These are phyloP conservation scores for Tephrocybe sp. DNA, from an alignment of 768 basidiomycete genomes.

Conservation along the genomic window DNA sequence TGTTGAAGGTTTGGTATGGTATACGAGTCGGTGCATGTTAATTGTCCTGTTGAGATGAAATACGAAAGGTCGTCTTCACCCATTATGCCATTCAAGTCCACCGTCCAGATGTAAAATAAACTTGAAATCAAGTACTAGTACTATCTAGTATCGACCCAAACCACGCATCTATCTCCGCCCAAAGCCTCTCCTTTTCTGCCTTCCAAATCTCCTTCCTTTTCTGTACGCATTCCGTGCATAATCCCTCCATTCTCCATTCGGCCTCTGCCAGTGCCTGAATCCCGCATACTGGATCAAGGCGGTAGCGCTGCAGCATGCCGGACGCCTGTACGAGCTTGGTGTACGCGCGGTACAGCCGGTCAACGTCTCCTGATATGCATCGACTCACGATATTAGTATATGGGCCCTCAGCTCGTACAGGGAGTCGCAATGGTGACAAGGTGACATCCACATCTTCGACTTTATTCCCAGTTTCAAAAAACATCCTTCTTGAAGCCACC, in stretches of 20 bases:
- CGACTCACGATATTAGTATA: neutral
- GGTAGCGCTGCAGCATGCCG: constrained; percentile 6
- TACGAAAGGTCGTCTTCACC: no score
- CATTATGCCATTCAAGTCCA: no score
- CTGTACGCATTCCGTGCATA: constrained; percentile 9
- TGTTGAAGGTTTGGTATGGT: no score
- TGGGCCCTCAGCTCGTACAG: neutral
- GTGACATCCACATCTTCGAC: no score
- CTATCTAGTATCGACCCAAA: neutral
- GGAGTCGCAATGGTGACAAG: no score
- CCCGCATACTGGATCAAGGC: constrained; percentile 10
- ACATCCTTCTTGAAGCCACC: no score
- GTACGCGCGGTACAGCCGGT: neutral
- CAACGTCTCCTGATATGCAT: constrained; percentile 3
- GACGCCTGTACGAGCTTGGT: constrained; percentile 7
- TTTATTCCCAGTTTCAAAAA: neutral
- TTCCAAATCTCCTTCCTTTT: constrained; percentile 6
- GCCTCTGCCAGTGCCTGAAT: constrained; percentile 11
- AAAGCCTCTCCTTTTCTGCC: constrained; percentile 8
- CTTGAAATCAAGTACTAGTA: no score
- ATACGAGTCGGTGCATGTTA: no score
- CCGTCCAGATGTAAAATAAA: no score
- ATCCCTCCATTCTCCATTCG: constrained; percentile 10
- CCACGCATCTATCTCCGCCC: constrained; percentile 13
- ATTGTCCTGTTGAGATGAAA: no score